Evolutionary conservation across 1,139 yeast species (phyloP).

Genomic region (Yamadazyma diddensiae): DNA sequence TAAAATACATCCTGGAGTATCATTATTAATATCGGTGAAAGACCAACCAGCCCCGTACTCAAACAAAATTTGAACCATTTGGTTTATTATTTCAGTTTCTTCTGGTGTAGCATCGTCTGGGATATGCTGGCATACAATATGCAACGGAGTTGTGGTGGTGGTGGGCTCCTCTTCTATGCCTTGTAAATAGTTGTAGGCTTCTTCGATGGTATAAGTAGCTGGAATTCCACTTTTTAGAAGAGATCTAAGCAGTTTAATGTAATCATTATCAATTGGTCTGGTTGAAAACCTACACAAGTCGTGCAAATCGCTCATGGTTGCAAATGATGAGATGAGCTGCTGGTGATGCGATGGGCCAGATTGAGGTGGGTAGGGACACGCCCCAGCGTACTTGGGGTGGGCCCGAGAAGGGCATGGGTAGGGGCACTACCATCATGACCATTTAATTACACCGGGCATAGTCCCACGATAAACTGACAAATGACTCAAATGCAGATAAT

Average conservation of each 20-base stretch:
- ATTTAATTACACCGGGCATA: too few relatives aligned
- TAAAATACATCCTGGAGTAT: conserved; percentile 76
- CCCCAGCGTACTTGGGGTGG: too few relatives aligned
- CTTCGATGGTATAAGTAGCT: conserved; percentile 79
- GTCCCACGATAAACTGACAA: too few relatives aligned
- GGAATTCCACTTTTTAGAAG: conserved; percentile 67
- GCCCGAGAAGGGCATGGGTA: too few relatives aligned
- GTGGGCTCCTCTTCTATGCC: conserved; percentile 39
- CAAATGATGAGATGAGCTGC: conserved; percentile 1
- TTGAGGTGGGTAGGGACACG: too few relatives aligned
- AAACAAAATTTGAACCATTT: conserved; percentile 63
- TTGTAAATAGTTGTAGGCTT: conserved; percentile 56
- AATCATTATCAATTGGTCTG: conserved; percentile 53
- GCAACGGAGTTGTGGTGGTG: conserved; percentile 76
- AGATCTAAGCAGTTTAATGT: conserved; percentile 41
- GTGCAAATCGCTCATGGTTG: conserved; percentile 49
- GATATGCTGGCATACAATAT: conserved; percentile 53
- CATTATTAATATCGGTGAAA: conserved; percentile 58
- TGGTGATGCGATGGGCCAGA: conserved; percentile 6
- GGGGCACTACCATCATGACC: too few relatives aligned
- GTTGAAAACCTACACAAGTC: conserved; percentile 55
- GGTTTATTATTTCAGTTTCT: conserved; percentile 46
- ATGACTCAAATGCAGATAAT: too few relatives aligned
- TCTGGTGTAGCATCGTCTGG: conserved; percentile 43
- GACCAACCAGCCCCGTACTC: conserved; percentile 95